Evolutionary conservation across 2,329 filamentous ascomycete genomes (phyloP).

Genomic region (Camptophora hylomeconis): DNA sequence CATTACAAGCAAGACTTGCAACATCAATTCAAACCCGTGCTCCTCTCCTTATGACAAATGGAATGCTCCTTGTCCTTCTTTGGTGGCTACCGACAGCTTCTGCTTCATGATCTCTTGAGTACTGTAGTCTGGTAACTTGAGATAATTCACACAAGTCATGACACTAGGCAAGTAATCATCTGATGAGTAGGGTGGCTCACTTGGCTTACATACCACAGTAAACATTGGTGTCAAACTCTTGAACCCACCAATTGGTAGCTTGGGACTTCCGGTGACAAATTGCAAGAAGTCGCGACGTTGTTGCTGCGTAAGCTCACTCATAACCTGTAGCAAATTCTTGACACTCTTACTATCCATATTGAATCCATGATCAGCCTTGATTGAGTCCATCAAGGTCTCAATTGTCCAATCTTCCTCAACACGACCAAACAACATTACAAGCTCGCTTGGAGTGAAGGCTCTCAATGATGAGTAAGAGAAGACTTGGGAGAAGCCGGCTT

Average conservation of each 20-base stretch:
- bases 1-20: too few species aligned
- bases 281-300: conserved; percentile 89
- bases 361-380: conserved; percentile 96
- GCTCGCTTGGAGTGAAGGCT: conserved; percentile 87
- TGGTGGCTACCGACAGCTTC: conserved; percentile 73
- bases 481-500: conserved; percentile 80
- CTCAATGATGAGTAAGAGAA: conserved; percentile 88
- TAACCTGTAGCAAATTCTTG: conserved; percentile 79
- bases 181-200: conserved; percentile 79
- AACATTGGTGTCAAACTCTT: conserved; percentile 96
- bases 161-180: conserved; percentile 99
- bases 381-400: conserved; percentile 93
- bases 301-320: conserved; percentile 67
- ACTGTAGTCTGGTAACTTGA: conserved; percentile 93
- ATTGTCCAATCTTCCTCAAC: conserved; percentile 95
- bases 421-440: conserved; percentile 86
- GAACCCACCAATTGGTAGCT: conserved; percentile 96
- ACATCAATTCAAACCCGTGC: too few species aligned
- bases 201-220: conserved; percentile 98
- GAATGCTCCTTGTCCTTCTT: conserved; percentile 94
- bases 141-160: conserved; percentile 99
- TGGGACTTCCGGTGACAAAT: conserved; percentile 94
- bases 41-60: conserved; percentile 67
- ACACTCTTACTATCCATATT: conserved; percentile 98
- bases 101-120: conserved; percentile 61